Evolutionary conservation across 2,329 filamentous ascomycete genomes (phyloP).

Genomic region (Colletotrichum theobromicola): DNA sequence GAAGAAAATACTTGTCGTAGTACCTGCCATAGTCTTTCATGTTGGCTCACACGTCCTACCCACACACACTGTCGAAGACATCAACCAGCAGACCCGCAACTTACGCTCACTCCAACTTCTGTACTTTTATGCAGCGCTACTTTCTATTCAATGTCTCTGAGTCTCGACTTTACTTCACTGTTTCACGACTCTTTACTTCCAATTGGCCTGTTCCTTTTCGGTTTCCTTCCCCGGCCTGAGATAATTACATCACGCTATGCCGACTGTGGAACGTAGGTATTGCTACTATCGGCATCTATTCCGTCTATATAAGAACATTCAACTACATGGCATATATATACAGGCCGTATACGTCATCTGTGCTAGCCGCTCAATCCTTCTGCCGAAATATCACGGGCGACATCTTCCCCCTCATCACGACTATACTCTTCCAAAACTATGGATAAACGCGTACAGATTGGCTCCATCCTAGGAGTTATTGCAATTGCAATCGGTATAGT

Average conservation of each 20-base stretch:
- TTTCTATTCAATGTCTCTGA: not conserved
- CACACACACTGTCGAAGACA: slow-evolving; percentile 41
- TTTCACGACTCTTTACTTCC: not conserved
- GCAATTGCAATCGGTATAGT: not conserved
- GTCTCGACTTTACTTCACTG: not conserved
- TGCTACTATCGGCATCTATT: not conserved
- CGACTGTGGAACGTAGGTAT: not conserved
- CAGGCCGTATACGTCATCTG: not conserved
- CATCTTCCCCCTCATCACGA: not conserved
- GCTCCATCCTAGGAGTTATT: not conserved
- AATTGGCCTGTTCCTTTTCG: not conserved
- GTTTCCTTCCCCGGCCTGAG: not conserved
- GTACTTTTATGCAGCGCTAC: not conserved
- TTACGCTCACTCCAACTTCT: not conserved
- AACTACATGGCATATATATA: not conserved
- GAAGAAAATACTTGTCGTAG: not conserved
- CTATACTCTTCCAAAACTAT: not conserved
- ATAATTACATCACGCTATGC: not conserved
- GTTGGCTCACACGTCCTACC: slow-evolving; percentile 49
- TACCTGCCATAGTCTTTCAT: slow-evolving; percentile 45
- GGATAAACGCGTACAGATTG: not conserved
- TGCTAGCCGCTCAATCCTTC: not conserved
- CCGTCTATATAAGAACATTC: not conserved
- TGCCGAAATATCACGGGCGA: not conserved
- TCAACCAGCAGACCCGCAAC: not conserved